Evolutionary conservation across 2,329 filamentous ascomycete genomes (phyloP).

Genomic region (Fusarium udum): DNA sequence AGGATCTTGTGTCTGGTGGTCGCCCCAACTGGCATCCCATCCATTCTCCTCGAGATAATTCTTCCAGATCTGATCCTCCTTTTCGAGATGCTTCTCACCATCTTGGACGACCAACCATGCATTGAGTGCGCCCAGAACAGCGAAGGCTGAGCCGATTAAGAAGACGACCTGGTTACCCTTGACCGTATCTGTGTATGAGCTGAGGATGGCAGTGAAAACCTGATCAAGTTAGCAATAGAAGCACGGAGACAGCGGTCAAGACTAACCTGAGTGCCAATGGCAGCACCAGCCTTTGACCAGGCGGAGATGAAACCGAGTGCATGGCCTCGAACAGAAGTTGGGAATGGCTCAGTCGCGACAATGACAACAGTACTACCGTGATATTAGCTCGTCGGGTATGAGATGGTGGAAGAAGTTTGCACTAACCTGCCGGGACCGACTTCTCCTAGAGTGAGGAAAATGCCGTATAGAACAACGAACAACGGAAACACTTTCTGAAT

Average conservation of each 20-base stretch:
- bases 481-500: background rate
- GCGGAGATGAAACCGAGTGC: background rate
- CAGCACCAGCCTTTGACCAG: constrained; percentile 6
- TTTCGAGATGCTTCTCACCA: background rate
- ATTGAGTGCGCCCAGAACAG: background rate
- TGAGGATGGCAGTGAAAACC: constrained; percentile 1
- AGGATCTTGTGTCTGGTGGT: background rate
- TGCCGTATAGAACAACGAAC: background rate
- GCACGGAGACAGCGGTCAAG: background rate
- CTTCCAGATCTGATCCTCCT: constrained; percentile 12
- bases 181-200: background rate
- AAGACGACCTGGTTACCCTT: constrained; percentile 5
- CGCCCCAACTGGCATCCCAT: constrained; percentile 3
- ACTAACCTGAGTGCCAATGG: background rate
- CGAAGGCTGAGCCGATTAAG: background rate
- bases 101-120: constrained; percentile 9
- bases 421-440: background rate
- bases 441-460: background rate
- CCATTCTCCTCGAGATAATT: background rate
- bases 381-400: background rate
- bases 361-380: background rate
- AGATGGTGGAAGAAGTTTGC: no score
- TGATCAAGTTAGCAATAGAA: background rate
- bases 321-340: constrained; percentile 1
- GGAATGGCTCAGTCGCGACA: constrained; percentile 3